These are phyloP conservation scores for Calonectria montana DNA, from an alignment of 2,329 filamentous ascomycete genomes.

Conservation along the genomic window DNA sequence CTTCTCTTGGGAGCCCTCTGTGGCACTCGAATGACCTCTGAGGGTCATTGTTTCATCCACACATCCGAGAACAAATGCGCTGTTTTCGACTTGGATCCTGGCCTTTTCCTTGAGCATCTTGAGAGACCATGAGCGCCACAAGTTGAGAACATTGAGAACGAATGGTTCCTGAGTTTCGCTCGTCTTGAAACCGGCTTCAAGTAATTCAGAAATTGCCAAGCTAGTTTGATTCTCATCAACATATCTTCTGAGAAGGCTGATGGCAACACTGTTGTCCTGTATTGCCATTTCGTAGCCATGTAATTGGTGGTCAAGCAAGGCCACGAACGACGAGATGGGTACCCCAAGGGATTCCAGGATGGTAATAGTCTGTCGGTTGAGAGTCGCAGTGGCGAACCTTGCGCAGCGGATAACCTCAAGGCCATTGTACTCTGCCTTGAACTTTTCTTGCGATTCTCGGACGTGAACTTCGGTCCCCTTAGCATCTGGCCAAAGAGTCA, in stretches of 20 bases:
- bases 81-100: constrained; percentile 81
- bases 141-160: constrained; percentile 77
- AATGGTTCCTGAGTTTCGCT: constrained; percentile 77
- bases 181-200: constrained; percentile 82
- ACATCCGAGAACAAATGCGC: constrained; percentile 89
- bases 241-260: constrained; percentile 76
- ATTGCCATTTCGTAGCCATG: constrained; percentile 77
- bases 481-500: constrained; percentile 79
- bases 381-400: constrained; percentile 77
- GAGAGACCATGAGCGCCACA: constrained; percentile 92
- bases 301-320: constrained; percentile 76
- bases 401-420: constrained; percentile 90
- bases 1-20: constrained; percentile 53
- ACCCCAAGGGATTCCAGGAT: constrained; percentile 87
- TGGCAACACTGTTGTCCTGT: constrained; percentile 70
- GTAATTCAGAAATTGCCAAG: constrained; percentile 78
- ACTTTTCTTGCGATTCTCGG: constrained; percentile 89
- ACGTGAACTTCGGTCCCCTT: constrained; percentile 78
- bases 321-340: constrained; percentile 71
- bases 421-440: constrained; percentile 74
- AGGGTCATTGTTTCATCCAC: constrained; percentile 86
- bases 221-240: constrained; percentile 90
- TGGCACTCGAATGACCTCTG: constrained; percentile 73
- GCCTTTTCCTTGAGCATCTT: constrained; percentile 95
- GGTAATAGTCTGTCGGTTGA: constrained; percentile 91